Evolutionary conservation across 2,329 filamentous ascomycete genomes (phyloP), one percentile per base, ranked within the genome.

Genomic region (Dothistroma pini): DNA sequence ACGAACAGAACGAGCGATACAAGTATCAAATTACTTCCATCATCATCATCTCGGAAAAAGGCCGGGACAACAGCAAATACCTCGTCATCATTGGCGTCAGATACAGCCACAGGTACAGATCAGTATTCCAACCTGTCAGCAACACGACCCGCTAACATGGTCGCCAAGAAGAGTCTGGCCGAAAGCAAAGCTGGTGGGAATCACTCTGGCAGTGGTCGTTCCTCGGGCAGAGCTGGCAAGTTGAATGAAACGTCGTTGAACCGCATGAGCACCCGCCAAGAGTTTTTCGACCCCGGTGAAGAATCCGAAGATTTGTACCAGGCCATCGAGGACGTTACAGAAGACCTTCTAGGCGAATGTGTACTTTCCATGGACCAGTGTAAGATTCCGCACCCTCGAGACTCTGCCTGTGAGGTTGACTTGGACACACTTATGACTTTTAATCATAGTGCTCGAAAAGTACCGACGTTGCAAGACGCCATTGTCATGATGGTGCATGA

Each of bases 301-400:
- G 22, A 55, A n/a, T 56, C 54, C 16, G 54, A 68, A 21, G 61
- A 63, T 4, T 14, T 67, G 9, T 64, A 63, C 58, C 16, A 49
- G n/a, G 62, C 61, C 21, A 61, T 68, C 44, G 60, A 63, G 16
- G 57, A 65, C 21, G 54, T 68, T 9, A 57, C 61, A 2, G 54
- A 62, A 34, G 62, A 58, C n/a, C 49, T 69, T 31, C 62, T 68
- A 19, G 54, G 32, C 14, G 35, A 21, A 58, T 41, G 58, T 62
- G 16, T 67, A 62, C 29, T 62, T 60, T 54, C 56, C 60, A 58
- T 68, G 38, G 63, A 66, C 38, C 58, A 64, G 60, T 62, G 65
- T 69, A 68, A 64, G 66, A 59, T 59, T 55, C 35, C 49, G 34
- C 44, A 59, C 6, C 31, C 47, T 50, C 12, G 31, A 53, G 50